Evolutionary conservation across 176 grass and related monocot species (phyloP).

Genomic region (Oryza meyeriana): DNA sequence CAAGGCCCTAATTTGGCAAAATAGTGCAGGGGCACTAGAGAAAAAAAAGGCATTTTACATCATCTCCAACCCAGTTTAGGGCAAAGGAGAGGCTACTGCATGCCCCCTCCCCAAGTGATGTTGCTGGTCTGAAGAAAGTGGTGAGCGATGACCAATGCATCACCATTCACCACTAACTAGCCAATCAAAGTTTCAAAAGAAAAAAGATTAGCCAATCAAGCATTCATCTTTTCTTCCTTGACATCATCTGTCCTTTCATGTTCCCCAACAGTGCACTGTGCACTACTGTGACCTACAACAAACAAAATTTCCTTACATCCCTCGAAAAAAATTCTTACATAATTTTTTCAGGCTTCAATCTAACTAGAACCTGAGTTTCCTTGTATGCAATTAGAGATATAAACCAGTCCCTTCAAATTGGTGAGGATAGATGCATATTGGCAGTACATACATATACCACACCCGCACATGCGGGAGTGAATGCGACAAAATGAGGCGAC

Average conservation of each 20-base stretch:
- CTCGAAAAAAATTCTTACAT: not conserved
- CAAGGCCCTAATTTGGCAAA: slow-evolving; percentile 33
- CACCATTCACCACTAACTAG: slow-evolving; percentile 12
- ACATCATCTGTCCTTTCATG: not conserved
- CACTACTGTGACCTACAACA: not conserved
- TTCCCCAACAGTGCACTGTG: not conserved
- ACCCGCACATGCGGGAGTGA: not conserved
- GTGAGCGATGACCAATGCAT: slow-evolving; percentile 4
- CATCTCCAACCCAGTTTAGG: not conserved
- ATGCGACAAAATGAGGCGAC: not conserved
- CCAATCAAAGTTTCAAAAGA: not conserved
- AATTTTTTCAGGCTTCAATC: not conserved
- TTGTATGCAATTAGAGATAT: not conserved
- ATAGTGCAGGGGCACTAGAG: slow-evolving; percentile 17
- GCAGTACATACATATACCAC: not conserved
- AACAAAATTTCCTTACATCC: not conserved
- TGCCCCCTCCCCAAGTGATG: not conserved
- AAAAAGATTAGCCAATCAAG: not conserved
- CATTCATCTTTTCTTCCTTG: not conserved
- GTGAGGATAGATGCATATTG: not conserved
- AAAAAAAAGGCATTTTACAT: not conserved
- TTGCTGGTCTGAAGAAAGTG: slow-evolving; percentile 20
- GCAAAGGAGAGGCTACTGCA: not conserved
- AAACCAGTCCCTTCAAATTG: not conserved
- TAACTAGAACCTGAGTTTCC: not conserved